Conservation (phyloP, 805 yeast species). For the Maudiozyma serrabonitensis region DNA sequence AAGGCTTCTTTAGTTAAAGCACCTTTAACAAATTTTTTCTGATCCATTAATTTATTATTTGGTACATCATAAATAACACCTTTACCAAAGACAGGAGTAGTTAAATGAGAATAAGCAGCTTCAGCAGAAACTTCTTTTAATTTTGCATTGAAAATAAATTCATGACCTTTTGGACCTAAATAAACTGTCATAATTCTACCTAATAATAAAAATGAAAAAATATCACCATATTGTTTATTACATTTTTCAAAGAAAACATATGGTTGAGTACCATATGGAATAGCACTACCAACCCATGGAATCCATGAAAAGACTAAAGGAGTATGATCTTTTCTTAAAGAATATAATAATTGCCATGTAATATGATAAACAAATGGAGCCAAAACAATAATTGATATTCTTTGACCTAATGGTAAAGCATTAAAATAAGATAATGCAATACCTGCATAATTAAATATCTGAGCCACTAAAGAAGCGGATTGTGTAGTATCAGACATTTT, state of each 20-base stretch:
- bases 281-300: constrained; percentile 94
- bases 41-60: constrained; percentile 90
- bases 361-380: constrained; percentile 57
- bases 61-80: constrained; percentile 98
- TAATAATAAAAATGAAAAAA: constrained; percentile 78
- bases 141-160: constrained; percentile 86
- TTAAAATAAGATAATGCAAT: constrained; percentile 20
- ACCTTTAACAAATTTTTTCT: constrained; percentile 89
- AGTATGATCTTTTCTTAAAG: constrained; percentile 70
- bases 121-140: constrained; percentile 88
- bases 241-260: constrained; percentile 77
- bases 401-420: constrained; percentile 30
- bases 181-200: constrained; percentile 94
- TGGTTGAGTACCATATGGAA: constrained; percentile 85
- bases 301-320: constrained; percentile 88
- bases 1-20: constrained; percentile 83
- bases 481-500: constrained; percentile 8
- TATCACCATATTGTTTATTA: constrained; percentile 81
- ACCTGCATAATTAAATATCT: constrained; percentile 11
- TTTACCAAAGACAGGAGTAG: constrained; percentile 98
- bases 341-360: constrained; percentile 56
- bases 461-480: constrained; percentile 15
- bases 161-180: constrained; percentile 96
- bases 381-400: constrained; percentile 26
- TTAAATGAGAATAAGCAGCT: constrained; percentile 88